Evolutionary conservation across 176 grass and related monocot species (phyloP), one percentile per base, ranked within the genome.

Genomic region (Oropetium thomaeum): DNA sequence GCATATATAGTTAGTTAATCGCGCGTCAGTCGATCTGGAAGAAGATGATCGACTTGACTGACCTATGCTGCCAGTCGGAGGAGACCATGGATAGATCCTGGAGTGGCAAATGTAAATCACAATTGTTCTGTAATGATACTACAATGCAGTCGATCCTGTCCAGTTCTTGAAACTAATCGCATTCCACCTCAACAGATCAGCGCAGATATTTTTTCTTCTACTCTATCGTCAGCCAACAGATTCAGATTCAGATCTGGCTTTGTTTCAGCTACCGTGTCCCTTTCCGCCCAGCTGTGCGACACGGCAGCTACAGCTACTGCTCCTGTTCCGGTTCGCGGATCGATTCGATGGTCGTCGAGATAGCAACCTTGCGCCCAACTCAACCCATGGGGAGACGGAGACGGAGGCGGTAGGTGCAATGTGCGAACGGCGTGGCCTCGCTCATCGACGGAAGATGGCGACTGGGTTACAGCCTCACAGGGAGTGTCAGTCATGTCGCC

Each of bases 181-280:
- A 52, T 52, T 22, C 10, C 10, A 20, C 3, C 19, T 55, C 48
- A 49, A 27, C 40, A 30, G 38, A n/a, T n/a, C n/a, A n/a, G n/a
- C n/a, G n/a, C n/a, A 9, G 12, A 39, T 70, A 12, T 20, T 12
- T 49, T 29, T 16, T 39, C 10, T 5, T 2, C 16, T 51, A 19
- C 4, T 1, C 19, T 32, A 19, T 35, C 0, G 48, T n/a, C 67
- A n/a, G n/a, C n/a, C n/a, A n/a, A n/a, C n/a, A n/a, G n/a, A n/a
- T n/a, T n/a, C n/a, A 53, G 48, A 87, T 83, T 79, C 79, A 73
- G 85, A 84, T 88, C 86, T 88, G 76, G 23, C 27, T 61, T 34
- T 2, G 65, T 32, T 76, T 69, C 81, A 33, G 73, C 0, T 83
- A 68, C 68, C 5, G 68, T 10, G 86, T 84, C 81, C 23, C 57